phyloP scores from a whole-genome alignment of 257 asterid genomes.

The Solanum habrochaites region DNA sequence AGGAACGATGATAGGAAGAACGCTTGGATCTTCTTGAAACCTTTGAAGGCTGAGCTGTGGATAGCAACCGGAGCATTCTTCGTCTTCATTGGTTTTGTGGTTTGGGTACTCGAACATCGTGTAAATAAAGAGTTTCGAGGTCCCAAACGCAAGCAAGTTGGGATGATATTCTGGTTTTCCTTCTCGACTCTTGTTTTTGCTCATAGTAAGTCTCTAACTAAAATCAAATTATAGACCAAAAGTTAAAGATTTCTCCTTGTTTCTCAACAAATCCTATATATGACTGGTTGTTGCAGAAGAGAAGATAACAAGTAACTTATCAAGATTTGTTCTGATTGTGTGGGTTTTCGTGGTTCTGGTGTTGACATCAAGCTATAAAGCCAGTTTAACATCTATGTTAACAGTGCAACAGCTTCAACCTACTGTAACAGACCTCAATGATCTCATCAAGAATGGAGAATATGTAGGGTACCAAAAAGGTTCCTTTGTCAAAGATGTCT shows the following conservation, averaged over 20 bases:
- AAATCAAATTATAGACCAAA: background rate
- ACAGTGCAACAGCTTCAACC: slow-evolving; percentile 27
- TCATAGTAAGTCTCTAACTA: slow-evolving; percentile 16
- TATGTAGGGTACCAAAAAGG: slow-evolving; percentile 42
- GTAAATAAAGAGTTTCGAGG: slow-evolving; percentile 28
- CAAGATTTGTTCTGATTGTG: slow-evolving; percentile 24
- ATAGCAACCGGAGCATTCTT: slow-evolving; percentile 16
- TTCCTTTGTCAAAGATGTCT: slow-evolving; percentile 23
- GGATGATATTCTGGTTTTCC: slow-evolving; percentile 31
- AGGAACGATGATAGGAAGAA: slow-evolving; percentile 2
- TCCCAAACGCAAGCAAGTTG: slow-evolving; percentile 24
- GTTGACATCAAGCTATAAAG: slow-evolving; percentile 42
- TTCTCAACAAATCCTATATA: background rate
- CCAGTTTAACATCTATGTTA: slow-evolving; percentile 38
- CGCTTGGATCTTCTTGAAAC: slow-evolving; percentile 25
- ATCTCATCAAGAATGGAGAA: slow-evolving; percentile 20
- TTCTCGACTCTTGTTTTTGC: slow-evolving; percentile 34
- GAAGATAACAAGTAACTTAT: slow-evolving; percentile 17
- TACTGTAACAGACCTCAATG: slow-evolving; percentile 10
- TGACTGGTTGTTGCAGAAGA: slow-evolving; percentile 20
- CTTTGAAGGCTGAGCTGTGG: slow-evolving; percentile 22
- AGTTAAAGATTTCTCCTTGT: background rate
- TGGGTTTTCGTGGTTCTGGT: slow-evolving; percentile 40
- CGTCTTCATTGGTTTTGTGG: slow-evolving; percentile 14
- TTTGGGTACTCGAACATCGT: slow-evolving; percentile 40